Evolutionary conservation across 805 yeast genomes (phyloP).

Genomic region (Nakazawaea anatomiae): DNA sequence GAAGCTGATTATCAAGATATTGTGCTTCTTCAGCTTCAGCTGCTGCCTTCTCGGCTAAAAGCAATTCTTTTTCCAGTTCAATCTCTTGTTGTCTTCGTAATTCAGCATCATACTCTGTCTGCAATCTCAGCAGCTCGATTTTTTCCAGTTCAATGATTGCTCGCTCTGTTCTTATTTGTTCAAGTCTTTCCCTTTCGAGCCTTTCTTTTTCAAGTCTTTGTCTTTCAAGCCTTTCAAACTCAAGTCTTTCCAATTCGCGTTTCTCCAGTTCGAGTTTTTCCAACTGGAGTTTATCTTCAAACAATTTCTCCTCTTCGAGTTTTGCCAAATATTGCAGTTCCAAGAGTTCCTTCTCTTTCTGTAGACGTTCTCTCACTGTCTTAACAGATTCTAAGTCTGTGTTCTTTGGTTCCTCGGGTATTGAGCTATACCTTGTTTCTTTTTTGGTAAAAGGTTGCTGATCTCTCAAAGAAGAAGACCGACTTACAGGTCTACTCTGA

Average conservation of each 20-base stretch:
- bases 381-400: background rate
- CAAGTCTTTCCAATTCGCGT: conserved; percentile 29
- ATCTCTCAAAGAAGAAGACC: conserved; percentile 17
- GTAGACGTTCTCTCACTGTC: background rate
- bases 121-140: conserved; percentile 1
- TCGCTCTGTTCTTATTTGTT: background rate
- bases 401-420: background rate
- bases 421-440: background rate
- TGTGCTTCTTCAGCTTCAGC: conserved; percentile 3
- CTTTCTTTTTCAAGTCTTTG: background rate
- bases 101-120: background rate
- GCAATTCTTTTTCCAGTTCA: background rate
- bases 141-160: conserved; percentile 2
- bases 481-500: background rate
- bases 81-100: background rate
- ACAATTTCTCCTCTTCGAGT: conserved; percentile 23
- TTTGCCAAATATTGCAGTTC: conserved; percentile 19
- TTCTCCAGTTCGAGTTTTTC: conserved; percentile 33
- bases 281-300: conserved; percentile 27
- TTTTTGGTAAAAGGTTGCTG: conserved; percentile 11
- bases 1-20: background rate
- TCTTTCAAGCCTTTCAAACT: conserved; percentile 1
- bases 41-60: background rate
- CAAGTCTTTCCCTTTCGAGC: background rate
- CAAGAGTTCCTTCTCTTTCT: conserved; percentile 18